Evolutionary conservation across 2,329 filamentous ascomycete species (phyloP).

Genomic region (Fusarium proliferatum): DNA sequence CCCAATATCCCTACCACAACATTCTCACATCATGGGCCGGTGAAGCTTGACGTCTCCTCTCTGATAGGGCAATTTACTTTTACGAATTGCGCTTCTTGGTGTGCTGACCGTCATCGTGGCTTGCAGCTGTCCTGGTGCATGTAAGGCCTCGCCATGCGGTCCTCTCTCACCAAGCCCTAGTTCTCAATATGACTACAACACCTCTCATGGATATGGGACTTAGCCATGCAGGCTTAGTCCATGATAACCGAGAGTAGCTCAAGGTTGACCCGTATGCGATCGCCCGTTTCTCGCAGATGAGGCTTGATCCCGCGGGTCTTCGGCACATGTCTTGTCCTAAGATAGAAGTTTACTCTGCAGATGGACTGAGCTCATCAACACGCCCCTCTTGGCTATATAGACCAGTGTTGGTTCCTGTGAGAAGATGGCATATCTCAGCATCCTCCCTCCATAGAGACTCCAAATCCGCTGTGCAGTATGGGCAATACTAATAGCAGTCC

Average conservation of each 20-base stretch:
- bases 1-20: slow-evolving; percentile 2
- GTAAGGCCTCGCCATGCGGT: slow-evolving; percentile 27
- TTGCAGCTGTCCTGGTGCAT: slow-evolving; percentile 29
- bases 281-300: slow-evolving; percentile 5
- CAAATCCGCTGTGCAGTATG: slow-evolving; percentile 25
- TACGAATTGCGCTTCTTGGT: slow-evolving; percentile 9
- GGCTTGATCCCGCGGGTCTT: slow-evolving; percentile 26
- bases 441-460: slow-evolving; percentile 7
- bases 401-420: slow-evolving; percentile 7
- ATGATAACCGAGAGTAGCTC: slow-evolving; percentile 1
- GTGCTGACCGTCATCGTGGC: slow-evolving; percentile 28
- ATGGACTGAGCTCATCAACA: neutral
- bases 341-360: slow-evolving; percentile 3
- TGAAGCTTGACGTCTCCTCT: neutral
- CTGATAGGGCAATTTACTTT: slow-evolving; percentile 14
- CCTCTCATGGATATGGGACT: neutral
- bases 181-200: slow-evolving; percentile 18
- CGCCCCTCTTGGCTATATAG: slow-evolving; percentile 32
- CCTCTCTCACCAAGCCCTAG: slow-evolving; percentile 9
- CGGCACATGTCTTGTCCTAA: slow-evolving; percentile 20
- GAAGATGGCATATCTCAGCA: neutral
- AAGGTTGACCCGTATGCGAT: slow-evolving; percentile 11
- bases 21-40: neutral
- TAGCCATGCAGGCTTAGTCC: slow-evolving; percentile 6
- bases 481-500: slow-evolving; percentile 33